These are phyloP conservation scores for Russula earlei DNA, from an alignment of 768 basidiomycete genomes.

Conservation along the genomic window DNA sequence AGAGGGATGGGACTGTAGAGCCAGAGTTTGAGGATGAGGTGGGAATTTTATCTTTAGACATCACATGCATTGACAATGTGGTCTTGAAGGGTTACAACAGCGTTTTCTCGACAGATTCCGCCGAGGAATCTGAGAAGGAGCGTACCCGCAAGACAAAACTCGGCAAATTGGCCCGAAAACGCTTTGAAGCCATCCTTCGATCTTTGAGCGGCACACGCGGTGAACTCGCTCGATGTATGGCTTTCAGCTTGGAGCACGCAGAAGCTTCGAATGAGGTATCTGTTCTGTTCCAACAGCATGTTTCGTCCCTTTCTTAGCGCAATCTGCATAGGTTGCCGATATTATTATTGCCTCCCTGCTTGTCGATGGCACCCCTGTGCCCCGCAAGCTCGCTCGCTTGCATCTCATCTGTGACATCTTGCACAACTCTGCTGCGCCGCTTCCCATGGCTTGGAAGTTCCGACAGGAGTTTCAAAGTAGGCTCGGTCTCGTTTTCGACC, in stretches of 20 bases:
- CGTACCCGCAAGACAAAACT: slow-evolving; percentile 65
- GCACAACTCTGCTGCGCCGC: slow-evolving; percentile 89
- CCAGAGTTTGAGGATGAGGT: slow-evolving; percentile 81
- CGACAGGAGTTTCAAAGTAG: slow-evolving; percentile 88
- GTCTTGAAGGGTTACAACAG: slow-evolving; percentile 68
- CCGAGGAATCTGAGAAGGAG: slow-evolving; percentile 88
- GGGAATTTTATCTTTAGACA: neutral
- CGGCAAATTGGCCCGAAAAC: slow-evolving; percentile 66
- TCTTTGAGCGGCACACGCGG: slow-evolving; percentile 78
- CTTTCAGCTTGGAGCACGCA: slow-evolving; percentile 93
- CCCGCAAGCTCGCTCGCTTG: slow-evolving; percentile 89
- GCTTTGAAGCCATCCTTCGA: slow-evolving; percentile 89
- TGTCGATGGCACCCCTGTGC: slow-evolving; percentile 91
- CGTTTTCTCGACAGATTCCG: slow-evolving; percentile 86
- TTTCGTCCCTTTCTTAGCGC: neutral
- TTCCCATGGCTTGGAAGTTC: slow-evolving; percentile 97
- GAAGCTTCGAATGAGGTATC: slow-evolving; percentile 88
- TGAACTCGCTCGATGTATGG: slow-evolving; percentile 91
- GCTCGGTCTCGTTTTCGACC: slow-evolving; percentile 92
- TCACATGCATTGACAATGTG: neutral
- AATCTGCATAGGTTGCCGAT: slow-evolving; percentile 67
- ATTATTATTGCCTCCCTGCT: slow-evolving; percentile 83
- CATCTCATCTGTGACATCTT: slow-evolving; percentile 96
- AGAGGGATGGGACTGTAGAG: slow-evolving; percentile 43
- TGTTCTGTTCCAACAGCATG: neutral